phyloP scores from a whole-genome alignment of 2,329 filamentous ascomycete species.

The Fusarium udum region DNA sequence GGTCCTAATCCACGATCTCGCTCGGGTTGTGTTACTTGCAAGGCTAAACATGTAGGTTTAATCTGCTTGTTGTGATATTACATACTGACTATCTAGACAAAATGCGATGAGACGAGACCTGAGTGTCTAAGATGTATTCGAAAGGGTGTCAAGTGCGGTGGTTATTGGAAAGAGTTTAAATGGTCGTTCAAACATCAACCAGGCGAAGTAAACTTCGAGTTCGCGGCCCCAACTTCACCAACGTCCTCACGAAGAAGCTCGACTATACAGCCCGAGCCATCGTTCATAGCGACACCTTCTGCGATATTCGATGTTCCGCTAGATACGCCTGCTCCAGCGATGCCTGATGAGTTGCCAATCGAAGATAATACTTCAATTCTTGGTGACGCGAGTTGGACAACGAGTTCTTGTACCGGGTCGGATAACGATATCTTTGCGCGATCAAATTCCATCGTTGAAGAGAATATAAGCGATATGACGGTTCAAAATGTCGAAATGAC shows the following conservation, averaged over 20 bases:
- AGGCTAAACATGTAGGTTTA: conserved; percentile 41
- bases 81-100: conserved; percentile 28
- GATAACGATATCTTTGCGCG: conserved; percentile 25
- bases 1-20: conserved; percentile 40
- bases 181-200: conserved; percentile 56
- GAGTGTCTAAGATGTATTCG: conserved; percentile 41
- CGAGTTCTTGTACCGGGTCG: conserved; percentile 24
- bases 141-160: conserved; percentile 44
- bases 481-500: conserved; percentile 8
- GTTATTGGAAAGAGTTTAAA: conserved; percentile 47
- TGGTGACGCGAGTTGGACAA: conserved; percentile 22
- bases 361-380: conserved; percentile 18
- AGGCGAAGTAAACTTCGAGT: conserved; percentile 22
- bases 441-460: conserved; percentile 5
- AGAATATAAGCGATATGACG: neutral
- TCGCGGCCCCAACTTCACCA: conserved; percentile 12
- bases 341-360: conserved; percentile 2
- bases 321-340: neutral
- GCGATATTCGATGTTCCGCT: neutral
- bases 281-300: neutral
- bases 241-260: conserved; percentile 15
- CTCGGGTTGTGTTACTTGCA: conserved; percentile 46
- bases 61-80: neutral
- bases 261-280: conserved; percentile 9
- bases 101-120: conserved; percentile 46